A percentile compares a stretch with the other conserved stretches of the same genome.
Evolutionary conservation across 768 basidiomycete species (phyloP).

Genomic region (Aureoboletus auriporus): DNA sequence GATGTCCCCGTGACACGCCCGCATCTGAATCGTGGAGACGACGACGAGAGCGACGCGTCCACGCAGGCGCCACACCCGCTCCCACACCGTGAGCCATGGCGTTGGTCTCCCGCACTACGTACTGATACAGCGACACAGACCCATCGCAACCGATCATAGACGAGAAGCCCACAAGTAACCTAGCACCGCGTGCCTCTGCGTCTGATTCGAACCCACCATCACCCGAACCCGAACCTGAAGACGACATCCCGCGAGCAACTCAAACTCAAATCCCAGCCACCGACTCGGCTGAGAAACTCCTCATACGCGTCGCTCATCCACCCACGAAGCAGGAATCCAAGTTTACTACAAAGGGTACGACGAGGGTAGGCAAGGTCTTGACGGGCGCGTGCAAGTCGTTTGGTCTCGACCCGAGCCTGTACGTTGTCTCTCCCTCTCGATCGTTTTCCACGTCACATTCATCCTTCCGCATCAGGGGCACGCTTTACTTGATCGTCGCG

Average conservation of each 20-base stretch:
- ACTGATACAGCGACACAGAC: no score
- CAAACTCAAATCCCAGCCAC: background rate
- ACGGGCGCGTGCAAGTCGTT: constrained; percentile 28
- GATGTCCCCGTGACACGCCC: no score
- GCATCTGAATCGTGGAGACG: background rate
- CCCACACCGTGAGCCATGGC: no score
- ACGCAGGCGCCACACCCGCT: background rate
- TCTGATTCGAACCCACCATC: no score
- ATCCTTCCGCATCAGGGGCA: constrained; percentile 12
- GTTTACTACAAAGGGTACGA: constrained; percentile 27
- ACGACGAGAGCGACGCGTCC: no score
- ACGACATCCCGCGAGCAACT: constrained; percentile 2
- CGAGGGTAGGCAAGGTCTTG: constrained; percentile 28
- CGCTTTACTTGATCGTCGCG: constrained; percentile 22
- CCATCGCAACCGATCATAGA: no score
- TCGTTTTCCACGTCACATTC: background rate
- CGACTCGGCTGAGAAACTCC: constrained; percentile 14
- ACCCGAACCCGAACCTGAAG: background rate
- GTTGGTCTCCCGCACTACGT: no score
- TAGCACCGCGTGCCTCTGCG: no score
- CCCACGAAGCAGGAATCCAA: constrained; percentile 28
- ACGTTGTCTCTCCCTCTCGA: background rate
- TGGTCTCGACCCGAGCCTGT: constrained; percentile 19
- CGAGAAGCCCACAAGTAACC: no score
- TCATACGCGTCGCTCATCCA: constrained; percentile 31